Conservation (phyloP, 1,284 basidiomycete species). For the Ceratobasidium sp. region DNA sequence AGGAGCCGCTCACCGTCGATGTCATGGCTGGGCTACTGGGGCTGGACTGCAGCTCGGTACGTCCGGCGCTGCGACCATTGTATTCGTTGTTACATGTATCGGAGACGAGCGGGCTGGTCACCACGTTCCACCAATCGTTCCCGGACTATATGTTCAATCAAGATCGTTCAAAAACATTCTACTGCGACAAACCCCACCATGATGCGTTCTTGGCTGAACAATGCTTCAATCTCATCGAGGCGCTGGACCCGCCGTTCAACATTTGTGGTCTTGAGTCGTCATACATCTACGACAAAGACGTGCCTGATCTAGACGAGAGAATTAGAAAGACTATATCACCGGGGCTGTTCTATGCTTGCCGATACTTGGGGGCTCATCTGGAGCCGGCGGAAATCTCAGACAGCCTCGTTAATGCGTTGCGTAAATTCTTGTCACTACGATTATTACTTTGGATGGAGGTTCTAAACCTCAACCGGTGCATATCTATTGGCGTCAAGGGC, state of each 20-base stretch:
- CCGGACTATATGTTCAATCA: not conserved
- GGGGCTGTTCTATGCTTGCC: not conserved
- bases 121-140: slow-evolving; percentile 13
- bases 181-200: not conserved
- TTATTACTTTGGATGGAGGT: slow-evolving; percentile 13
- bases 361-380: not conserved
- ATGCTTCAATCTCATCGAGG: not conserved
- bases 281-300: not conserved
- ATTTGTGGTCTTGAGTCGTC: slow-evolving; percentile 12
- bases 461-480: not conserved
- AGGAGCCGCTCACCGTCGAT: not conserved
- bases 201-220: not conserved
- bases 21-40: not conserved
- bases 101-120: not conserved
- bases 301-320: not conserved
- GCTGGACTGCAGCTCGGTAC: not conserved
- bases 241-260: not conserved
- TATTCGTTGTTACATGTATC: not conserved
- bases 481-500: not conserved
- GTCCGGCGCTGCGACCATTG: not conserved
- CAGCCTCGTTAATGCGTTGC: not conserved
- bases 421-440: not conserved
- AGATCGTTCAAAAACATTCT: not conserved
- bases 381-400: not conserved
- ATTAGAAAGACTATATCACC: not conserved